Evolutionary conservation across 345 rosid genomes (phyloP).

Genomic region (Lepidium sativum): DNA sequence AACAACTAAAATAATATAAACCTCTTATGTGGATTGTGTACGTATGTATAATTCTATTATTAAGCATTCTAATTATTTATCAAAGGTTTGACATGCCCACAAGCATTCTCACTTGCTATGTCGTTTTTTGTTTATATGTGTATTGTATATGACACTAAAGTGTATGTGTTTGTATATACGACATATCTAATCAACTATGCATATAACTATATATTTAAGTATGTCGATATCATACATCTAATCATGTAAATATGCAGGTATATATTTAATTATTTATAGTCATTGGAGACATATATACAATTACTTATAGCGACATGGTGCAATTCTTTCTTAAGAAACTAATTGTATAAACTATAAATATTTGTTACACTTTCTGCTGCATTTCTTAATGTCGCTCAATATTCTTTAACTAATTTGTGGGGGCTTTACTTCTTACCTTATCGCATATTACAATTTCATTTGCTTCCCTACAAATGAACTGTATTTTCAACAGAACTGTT

Average conservation of each 20-base stretch:
- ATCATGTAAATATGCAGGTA: neutral
- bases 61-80: slow-evolving; percentile 7
- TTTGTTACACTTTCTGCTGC: slow-evolving; percentile 18
- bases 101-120: slow-evolving; percentile 23
- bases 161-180: neutral
- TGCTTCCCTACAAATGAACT: neutral
- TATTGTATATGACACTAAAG: neutral
- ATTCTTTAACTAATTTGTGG: neutral
- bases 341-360: neutral
- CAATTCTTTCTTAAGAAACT: neutral
- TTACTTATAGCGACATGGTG: neutral
- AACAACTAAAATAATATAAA: neutral
- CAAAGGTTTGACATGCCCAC: slow-evolving; percentile 21
- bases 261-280: neutral
- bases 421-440: neutral
- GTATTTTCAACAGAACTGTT: neutral
- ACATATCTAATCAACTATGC: neutral
- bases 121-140: slow-evolving; percentile 15
- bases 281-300: neutral
- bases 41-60: slow-evolving; percentile 1
- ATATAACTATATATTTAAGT: neutral
- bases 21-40: neutral
- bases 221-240: neutral
- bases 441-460: neutral
- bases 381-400: slow-evolving; percentile 2